Evolutionary conservation across 148 eudicot species (phyloP), one percentile per base, ranked within the genome.

Genomic region (Rhododendron williamsianum): DNA sequence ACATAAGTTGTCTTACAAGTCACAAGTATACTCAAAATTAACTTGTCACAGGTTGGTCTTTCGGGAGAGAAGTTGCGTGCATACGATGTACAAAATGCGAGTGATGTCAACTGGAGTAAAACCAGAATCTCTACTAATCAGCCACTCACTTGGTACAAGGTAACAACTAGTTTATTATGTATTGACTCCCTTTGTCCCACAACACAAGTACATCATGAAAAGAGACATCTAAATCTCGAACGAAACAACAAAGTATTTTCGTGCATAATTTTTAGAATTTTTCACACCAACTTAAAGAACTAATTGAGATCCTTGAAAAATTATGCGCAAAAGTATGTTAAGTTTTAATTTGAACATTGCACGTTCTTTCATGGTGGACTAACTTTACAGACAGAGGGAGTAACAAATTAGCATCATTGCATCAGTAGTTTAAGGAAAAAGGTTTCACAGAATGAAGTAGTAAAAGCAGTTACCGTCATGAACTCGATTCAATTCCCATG

Each of bases 71-170:
- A 85, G 60, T 54, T 87, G 58, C 89, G 87, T 80, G 87, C 90
- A 46, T 88, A 89, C 23, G 58, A 67, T 73, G 87, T 88, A 77
- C 87, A 88, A 60, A 90, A 87, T 83, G 21, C 83, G 35, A 87
- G 67, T 51, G 86, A 82, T 78, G 91, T 86, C 13, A 65, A 54
- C 43, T 91, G 93, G 92, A 82, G 80, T 69, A 86, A 79, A 58
- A 48, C 78, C 48, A 84, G 60, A 72, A 83, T 82, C 27, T 69
- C 87, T 43, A 76, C 77, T 49, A 21, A 71, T 36, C 87, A 82
- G 81, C 89, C 91, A 76, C 88, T 90, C 51, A 92, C 91, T 76
- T 92, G 93, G 93, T 90, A 89, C 80, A 88, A 88, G 91, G 93
- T 90, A 86, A 7, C 15, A 80, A 36, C 4, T 27, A 30, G 2